Evolutionary conservation across 176 grass and related monocot genomes (phyloP).

Genomic region (Triticum timopheevii): DNA sequence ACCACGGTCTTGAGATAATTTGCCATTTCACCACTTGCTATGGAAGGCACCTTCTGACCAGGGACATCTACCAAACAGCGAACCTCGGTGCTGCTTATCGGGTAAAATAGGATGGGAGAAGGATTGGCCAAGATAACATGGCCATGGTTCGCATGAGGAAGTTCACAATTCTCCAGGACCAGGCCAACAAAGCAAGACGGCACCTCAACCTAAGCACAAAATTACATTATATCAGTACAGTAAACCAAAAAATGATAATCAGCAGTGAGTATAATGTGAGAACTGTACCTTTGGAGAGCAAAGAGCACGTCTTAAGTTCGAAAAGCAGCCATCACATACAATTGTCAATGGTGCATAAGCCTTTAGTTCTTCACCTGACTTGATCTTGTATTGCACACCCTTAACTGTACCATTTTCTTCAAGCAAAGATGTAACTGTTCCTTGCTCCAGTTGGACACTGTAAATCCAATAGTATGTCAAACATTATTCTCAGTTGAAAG

Average conservation of each 20-base stretch:
- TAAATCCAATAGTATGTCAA: conserved; percentile 8
- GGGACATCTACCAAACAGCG: conserved; percentile 97
- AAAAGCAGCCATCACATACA: conserved; percentile 99
- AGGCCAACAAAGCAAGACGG: conserved; percentile 97
- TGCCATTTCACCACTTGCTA: conserved; percentile 89
- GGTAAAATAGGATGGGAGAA: conserved; percentile 95
- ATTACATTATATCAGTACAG: not conserved
- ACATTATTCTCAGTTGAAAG: conserved; percentile 14
- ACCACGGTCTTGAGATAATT: conserved; percentile 93
- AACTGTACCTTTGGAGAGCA: conserved; percentile 80
- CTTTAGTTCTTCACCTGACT: conserved; percentile 76
- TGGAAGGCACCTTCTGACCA: conserved; percentile 95
- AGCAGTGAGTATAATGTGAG: conserved; percentile 16
- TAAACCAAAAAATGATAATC: not conserved
- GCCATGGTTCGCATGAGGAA: conserved; percentile 85
- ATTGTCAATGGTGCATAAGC: conserved; percentile 85
- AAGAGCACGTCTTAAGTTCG: conserved; percentile 77
- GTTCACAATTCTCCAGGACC: conserved; percentile 88
- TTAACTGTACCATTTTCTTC: conserved; percentile 90
- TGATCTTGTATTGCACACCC: conserved; percentile 89
- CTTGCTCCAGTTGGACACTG: conserved; percentile 93
- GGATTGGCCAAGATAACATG: conserved; percentile 99
- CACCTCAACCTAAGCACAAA: conserved; percentile 78
- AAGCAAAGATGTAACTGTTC: conserved; percentile 84
- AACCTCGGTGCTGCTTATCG: conserved; percentile 92